Conservation (phyloP, 2,329 filamentous ascomycete genomes). For the Magnaporthales sp. region DNA sequence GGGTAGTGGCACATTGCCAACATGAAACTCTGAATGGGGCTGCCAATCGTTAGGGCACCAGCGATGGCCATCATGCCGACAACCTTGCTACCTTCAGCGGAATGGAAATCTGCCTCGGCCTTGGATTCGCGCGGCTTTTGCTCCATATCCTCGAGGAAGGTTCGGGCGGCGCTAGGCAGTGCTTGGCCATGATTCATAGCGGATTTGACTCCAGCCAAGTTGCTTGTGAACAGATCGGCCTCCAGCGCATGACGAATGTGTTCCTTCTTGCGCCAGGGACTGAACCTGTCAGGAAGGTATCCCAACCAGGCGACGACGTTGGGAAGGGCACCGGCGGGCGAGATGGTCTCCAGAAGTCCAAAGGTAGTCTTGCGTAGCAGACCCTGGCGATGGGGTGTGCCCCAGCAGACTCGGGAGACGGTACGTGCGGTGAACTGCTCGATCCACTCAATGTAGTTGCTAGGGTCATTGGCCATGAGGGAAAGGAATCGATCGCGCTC, state of each 20-base stretch:
- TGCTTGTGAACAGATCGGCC: conserved; percentile 25
- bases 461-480: conserved; percentile 27
- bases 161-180: conserved; percentile 31
- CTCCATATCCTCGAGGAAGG: conserved; percentile 25
- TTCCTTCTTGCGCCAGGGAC: conserved; percentile 37
- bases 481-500: conserved; percentile 38
- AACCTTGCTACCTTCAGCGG: conserved; percentile 27
- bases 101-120: conserved; percentile 16
- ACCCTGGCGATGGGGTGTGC: conserved; percentile 28
- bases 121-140: conserved; percentile 14
- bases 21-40: conserved; percentile 32
- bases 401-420: conserved; percentile 36
- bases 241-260: conserved; percentile 29
- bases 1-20: conserved; percentile 25
- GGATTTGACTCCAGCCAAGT: conserved; percentile 26
- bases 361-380: conserved; percentile 34
- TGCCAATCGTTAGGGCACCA: conserved; percentile 33
- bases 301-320: conserved; percentile 29
- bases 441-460: conserved; percentile 34
- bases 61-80: conserved; percentile 40
- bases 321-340: conserved; percentile 32
- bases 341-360: conserved; percentile 35
- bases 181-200: conserved; percentile 21
- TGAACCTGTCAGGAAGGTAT: conserved; percentile 27
- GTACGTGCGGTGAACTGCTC: conserved; percentile 39